These are phyloP conservation scores for Clausena lansium DNA, from an alignment of 345 rosid species.

Conservation along the genomic window DNA sequence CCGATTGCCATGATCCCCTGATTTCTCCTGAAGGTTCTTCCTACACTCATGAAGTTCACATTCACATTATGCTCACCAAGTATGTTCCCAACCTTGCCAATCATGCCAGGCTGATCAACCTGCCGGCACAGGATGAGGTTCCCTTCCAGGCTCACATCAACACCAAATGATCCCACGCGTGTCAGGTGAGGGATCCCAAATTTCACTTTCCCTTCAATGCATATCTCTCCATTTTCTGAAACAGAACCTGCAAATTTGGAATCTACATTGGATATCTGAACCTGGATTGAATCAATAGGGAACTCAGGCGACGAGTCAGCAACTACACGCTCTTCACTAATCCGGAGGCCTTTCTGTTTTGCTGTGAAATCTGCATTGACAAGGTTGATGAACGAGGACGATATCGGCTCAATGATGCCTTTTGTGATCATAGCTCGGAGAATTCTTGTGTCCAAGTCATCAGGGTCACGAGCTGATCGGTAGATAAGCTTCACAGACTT, in stretches of 20 bases:
- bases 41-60: conserved; percentile 91
- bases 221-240: conserved; percentile 56
- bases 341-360: conserved; percentile 73
- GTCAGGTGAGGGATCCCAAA: conserved; percentile 65
- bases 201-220: conserved; percentile 74
- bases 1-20: conserved; percentile 88
- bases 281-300: conserved; percentile 65
- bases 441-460: conserved; percentile 82
- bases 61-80: conserved; percentile 68
- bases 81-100: conserved; percentile 74
- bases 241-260: conserved; percentile 69
- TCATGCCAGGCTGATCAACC: conserved; percentile 85
- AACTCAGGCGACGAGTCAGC: conserved; percentile 54
- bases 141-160: conserved; percentile 84
- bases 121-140: conserved; percentile 76
- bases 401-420: conserved; percentile 83
- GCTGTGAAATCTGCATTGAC: conserved; percentile 90
- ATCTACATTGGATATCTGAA: conserved; percentile 54
- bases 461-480: conserved; percentile 54
- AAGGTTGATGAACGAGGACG: conserved; percentile 60
- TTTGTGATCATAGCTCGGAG: conserved; percentile 85
- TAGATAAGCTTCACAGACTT: conserved; percentile 62
- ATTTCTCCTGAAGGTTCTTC: conserved; percentile 52
- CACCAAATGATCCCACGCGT: conserved; percentile 54
- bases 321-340: conserved; percentile 60